Evolutionary conservation across 169 alveolate genomes (phyloP).

Genomic region (Plasmodium falciparum): DNA sequence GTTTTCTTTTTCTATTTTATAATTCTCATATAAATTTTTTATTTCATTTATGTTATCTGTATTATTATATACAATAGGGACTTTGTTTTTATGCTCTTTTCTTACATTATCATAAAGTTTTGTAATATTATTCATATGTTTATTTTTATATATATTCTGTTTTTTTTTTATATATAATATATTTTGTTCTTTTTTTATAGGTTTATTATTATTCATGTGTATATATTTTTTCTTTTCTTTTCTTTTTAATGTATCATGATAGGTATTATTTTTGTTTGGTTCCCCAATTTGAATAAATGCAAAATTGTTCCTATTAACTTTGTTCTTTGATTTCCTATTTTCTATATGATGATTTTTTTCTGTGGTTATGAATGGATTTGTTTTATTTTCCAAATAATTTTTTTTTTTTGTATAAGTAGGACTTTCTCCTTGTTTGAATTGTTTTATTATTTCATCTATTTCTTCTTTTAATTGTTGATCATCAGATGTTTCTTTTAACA

Average conservation of each 20-base stretch:
- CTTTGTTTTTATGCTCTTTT: not conserved
- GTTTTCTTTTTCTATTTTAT: constrained; percentile 23
- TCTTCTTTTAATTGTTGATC: constrained; percentile 72
- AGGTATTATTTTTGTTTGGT: not conserved
- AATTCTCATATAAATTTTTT: constrained; percentile 28
- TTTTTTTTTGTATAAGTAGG: not conserved
- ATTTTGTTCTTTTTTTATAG: not conserved
- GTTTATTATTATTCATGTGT: not conserved
- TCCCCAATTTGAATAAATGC: not conserved
- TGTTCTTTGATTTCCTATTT: not conserved
- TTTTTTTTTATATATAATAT: not conserved
- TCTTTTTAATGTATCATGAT: not conserved
- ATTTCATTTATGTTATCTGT: constrained; percentile 1
- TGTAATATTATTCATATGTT: not conserved
- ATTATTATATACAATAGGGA: not conserved
- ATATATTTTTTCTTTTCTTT: not conserved
- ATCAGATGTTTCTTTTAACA: constrained; percentile 72
- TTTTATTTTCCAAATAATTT: constrained; percentile 11
- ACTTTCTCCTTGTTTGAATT: not conserved
- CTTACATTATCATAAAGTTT: not conserved
- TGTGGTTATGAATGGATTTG: not conserved
- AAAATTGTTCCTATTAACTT: too few relatives aligned
- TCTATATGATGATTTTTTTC: not conserved
- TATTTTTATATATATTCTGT: not conserved
- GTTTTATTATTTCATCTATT: constrained; percentile 46